Percentiles rank a stretch among this genome's conserved stretches.
Conservation (phyloP, 805 yeast species). For the Zygoascus bituminiphila region DNA sequence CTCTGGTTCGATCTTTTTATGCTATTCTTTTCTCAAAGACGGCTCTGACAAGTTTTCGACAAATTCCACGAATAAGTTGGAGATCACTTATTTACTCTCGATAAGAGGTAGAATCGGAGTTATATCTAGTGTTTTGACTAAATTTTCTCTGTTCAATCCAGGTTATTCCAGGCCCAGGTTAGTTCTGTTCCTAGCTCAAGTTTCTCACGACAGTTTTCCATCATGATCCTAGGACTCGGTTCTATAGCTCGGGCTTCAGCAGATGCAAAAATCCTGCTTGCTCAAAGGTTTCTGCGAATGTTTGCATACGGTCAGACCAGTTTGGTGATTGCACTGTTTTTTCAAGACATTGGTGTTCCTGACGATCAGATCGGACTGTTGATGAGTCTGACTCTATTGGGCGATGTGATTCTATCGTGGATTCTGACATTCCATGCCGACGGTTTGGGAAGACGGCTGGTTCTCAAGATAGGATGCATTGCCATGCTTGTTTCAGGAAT, state of each 20-base stretch:
- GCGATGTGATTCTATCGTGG: slow-evolving; percentile 69
- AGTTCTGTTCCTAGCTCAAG: too few relatives aligned
- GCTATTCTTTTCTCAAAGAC: too few relatives aligned
- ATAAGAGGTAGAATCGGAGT: too few relatives aligned
- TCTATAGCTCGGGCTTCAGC: neutral
- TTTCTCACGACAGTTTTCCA: too few relatives aligned
- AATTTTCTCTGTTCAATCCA: neutral
- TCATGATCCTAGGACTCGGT: too few relatives aligned
- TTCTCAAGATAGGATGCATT: slow-evolving; percentile 54
- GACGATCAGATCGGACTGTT: slow-evolving; percentile 63
- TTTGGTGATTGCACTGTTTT: slow-evolving; percentile 63
- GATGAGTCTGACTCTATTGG: slow-evolving; percentile 73
- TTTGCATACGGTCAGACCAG: slow-evolving; percentile 72
- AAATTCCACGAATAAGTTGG: too few relatives aligned
- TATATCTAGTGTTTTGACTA: too few relatives aligned
- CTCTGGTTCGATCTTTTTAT: too few relatives aligned
- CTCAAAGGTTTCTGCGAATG: slow-evolving; percentile 61
- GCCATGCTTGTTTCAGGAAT: slow-evolving; percentile 65
- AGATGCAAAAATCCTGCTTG: slow-evolving; percentile 60
- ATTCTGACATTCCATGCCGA: slow-evolving; percentile 73
- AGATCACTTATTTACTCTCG: too few relatives aligned
- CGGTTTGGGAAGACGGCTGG: slow-evolving; percentile 53
- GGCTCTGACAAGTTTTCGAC: too few relatives aligned
- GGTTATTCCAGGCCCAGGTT: too few relatives aligned
- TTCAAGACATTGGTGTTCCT: slow-evolving; percentile 45